Evolutionary conservation across 768 basidiomycete species (phyloP), one percentile per base, ranked within the genome.

Genomic region (Boletus vermiculosoides): DNA sequence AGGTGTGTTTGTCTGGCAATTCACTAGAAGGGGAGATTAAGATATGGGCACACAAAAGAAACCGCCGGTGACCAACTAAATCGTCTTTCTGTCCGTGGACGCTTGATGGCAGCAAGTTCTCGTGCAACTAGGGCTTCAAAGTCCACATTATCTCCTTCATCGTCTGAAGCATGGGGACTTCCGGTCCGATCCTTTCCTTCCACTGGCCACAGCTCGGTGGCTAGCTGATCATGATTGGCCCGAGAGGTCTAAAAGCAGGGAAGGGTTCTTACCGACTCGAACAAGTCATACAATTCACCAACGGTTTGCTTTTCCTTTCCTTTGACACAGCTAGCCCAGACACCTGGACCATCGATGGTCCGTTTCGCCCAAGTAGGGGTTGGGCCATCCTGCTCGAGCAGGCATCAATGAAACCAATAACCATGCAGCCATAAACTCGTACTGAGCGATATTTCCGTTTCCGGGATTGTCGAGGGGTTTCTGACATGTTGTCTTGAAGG

Each of bases 321-420:
- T 69, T 87, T 90, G 31, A 91, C 81, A 78, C 90, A 93, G 64
- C 86, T 91, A 11, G 84, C 88, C 91, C 92, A 94, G 20, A 94
- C 74, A 18, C 92, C 91, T 20, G 92, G 92, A 10, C 92, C 92
- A 57, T 89, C 87, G 55, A 92, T 80, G 25, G 76, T 71, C 42
- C 81, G 74, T 69, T 83, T 89, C 22, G 74, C 79, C 85, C 86
- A 87, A 30, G 85, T 78, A 18, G 84, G 80, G 3, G 83, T 82
- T 31, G 64, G 39, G 6, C 87, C 87, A 63, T 88, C 86, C 87
- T 89, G 60, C 12, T 40, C 31, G 20, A 40, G 31, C 11, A 31
- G 25, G 36, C 23, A 25, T 68, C 49, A 57, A 49, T 34, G 16
- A 48, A 23, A 36, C 25, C 41, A 18, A 34, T n/a, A 20, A 37